Evolutionary conservation across 1,284 basidiomycete genomes (phyloP), one percentile per base, ranked within the genome.

Genomic region (Cerrena zonata): DNA sequence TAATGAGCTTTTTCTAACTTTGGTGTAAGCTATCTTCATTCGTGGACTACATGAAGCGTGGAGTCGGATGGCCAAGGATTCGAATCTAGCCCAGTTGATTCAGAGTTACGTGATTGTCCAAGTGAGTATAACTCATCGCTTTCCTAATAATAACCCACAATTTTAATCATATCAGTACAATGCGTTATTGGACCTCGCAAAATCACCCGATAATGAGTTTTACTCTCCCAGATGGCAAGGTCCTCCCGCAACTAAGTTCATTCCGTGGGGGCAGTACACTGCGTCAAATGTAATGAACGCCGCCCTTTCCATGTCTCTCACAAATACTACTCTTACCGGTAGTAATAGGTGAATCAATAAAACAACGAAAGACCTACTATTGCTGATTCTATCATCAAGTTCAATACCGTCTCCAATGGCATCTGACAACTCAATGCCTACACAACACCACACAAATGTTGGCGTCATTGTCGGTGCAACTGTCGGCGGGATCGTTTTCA

Each of bases 241-340:
- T 21, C 52, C 52, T 21, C 43, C 48, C 13, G 48, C 42, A 13
- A 23, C 43, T 13, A n/a, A 27, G 3, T 18, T 50, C 3, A 15
- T 36, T n/a, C 52, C 52, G 4, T 50, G 44, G 48, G 52, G 52
- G 7, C 52, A 53, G 30, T 39, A 50, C 11, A 43, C 48, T 25
- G 52, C 52, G 2, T 13, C 49, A 25, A 48, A 50, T 45, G 30
- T 38, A 4, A 40, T 53, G 42, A 53, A 53, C 27, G n/a, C 52
- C 11, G 48, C 52, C 15, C 18, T 47, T 19, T 46, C 25, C 45
- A 38, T 51, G 39, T 7, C 30, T 7, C n/a, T n/a, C n/a, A n/a
- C n/a, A n/a, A n/a, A n/a, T n/a, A n/a, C n/a, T n/a, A n/a, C n/a
- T n/a, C n/a, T n/a, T n/a, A n/a, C n/a, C n/a, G n/a, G n/a, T n/a